Conservation (phyloP, 2,329 filamentous ascomycete genomes). For the Aspergillus candidus region DNA sequence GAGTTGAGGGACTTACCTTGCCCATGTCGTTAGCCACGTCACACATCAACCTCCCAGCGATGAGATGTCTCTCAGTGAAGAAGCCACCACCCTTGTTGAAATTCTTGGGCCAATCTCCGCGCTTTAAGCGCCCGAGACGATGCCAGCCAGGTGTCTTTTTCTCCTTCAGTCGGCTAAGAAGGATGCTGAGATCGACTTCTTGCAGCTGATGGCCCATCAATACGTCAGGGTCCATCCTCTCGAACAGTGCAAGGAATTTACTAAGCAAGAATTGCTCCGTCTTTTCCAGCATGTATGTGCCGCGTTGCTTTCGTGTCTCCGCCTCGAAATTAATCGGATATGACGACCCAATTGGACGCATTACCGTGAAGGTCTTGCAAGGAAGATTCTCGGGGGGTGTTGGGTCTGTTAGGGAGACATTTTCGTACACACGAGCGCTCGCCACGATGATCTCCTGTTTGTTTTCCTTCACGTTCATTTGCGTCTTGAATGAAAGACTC, state of each 20-base stretch:
- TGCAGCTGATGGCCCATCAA: slow-evolving; percentile 93
- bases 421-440: slow-evolving; percentile 87
- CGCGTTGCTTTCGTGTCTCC: slow-evolving; percentile 66
- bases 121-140: slow-evolving; percentile 77
- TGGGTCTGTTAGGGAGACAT: slow-evolving; percentile 78
- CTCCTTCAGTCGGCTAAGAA: slow-evolving; percentile 79
- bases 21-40: slow-evolving; percentile 94
- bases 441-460: slow-evolving; percentile 93
- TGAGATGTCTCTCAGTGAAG: slow-evolving; percentile 85
- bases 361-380: slow-evolving; percentile 84
- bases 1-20: slow-evolving; percentile 49
- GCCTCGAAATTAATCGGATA: slow-evolving; percentile 86
- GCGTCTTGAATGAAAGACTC: slow-evolving; percentile 83
- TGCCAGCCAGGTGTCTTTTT: slow-evolving; percentile 95
- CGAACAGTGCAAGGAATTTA: slow-evolving; percentile 83
- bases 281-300: slow-evolving; percentile 72
- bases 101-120: slow-evolving; percentile 77
- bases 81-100: slow-evolving; percentile 83
- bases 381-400: slow-evolving; percentile 83
- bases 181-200: slow-evolving; percentile 88
- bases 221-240: slow-evolving; percentile 85
- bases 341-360: slow-evolving; percentile 67
- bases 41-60: slow-evolving; percentile 82
- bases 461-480: slow-evolving; percentile 84
- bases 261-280: slow-evolving; percentile 79